A percentile compares a stretch with the other conserved stretches of the same genome.
These are phyloP conservation scores for Cenococcum geophilum DNA, from an alignment of 495 filamentous ascomycete species.

Conservation along the genomic window DNA sequence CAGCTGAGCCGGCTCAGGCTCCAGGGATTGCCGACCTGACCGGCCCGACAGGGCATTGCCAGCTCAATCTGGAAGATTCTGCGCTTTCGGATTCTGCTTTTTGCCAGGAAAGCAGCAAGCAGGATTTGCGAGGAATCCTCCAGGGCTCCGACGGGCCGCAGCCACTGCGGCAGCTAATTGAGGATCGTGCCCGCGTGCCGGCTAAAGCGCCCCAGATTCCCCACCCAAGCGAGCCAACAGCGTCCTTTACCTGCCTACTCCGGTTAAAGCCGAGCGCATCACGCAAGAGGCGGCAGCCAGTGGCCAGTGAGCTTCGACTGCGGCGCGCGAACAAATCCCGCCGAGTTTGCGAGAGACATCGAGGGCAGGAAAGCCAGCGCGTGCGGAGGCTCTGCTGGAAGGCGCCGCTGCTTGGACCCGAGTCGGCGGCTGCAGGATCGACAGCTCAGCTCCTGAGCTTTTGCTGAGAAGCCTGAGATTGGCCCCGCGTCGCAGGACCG, in stretches of 20 bases:
- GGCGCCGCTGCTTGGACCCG: neutral
- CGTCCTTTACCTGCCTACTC: slow-evolving; percentile 15
- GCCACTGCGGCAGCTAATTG: slow-evolving; percentile 33
- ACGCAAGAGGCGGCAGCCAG: neutral
- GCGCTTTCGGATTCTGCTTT: slow-evolving; percentile 23
- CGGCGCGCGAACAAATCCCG: neutral
- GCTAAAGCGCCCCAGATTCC: slow-evolving; percentile 28
- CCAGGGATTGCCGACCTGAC: no score
- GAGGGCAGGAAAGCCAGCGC: neutral
- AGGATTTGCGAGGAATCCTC: neutral
- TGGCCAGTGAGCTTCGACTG: neutral
- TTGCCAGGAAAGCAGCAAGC: slow-evolving; percentile 10
- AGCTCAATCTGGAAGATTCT: slow-evolving; percentile 32
- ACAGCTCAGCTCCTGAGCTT: no score
- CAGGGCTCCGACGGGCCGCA: slow-evolving; percentile 7
- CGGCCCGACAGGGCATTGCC: slow-evolving; percentile 7
- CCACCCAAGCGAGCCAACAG: slow-evolving; percentile 32
- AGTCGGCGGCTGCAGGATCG: neutral
- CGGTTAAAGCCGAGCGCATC: neutral
- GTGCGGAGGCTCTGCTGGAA: neutral
- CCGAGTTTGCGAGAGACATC: neutral
- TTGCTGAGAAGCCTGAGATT: neutral
- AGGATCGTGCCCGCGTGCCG: slow-evolving; percentile 31
- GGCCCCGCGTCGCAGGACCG: neutral
- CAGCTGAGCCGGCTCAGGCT: no score